phyloP scores from a whole-genome alignment of 2,329 filamentous ascomycete species.

The Alternaria triticina region DNA sequence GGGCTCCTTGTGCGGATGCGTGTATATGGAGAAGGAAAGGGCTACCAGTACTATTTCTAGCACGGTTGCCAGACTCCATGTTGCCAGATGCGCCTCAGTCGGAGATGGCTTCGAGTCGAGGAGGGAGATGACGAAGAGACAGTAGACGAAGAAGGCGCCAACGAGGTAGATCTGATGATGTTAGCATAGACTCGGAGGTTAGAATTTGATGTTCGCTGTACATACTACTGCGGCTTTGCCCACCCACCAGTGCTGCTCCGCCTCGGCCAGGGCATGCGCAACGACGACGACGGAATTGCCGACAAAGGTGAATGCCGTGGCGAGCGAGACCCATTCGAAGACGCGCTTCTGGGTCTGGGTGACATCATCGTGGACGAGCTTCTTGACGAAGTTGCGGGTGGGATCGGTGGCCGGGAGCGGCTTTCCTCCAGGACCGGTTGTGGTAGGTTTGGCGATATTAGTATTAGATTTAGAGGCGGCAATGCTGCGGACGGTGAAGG shows the following conservation, averaged over 20 bases:
- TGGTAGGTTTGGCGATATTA: constrained; percentile 54
- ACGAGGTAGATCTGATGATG: constrained; percentile 78
- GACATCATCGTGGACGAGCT: constrained; percentile 61
- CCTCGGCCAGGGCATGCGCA: constrained; percentile 71
- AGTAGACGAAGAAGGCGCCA: constrained; percentile 84
- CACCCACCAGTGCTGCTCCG: constrained; percentile 78
- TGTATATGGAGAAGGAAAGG: constrained; percentile 72
- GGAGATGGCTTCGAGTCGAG: constrained; percentile 84
- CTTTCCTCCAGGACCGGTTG: constrained; percentile 85
- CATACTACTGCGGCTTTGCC: constrained; percentile 78
- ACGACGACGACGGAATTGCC: constrained; percentile 77
- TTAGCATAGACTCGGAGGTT: neutral
- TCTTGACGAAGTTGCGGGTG: constrained; percentile 52
- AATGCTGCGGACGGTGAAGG: constrained; percentile 68
- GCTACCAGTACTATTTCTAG: constrained; percentile 76
- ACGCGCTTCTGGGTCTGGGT: constrained; percentile 71
- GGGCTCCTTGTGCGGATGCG: constrained; percentile 69
- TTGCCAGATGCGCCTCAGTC: constrained; percentile 76
- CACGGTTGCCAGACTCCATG: constrained; percentile 76
- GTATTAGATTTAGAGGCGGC: constrained; percentile 55
- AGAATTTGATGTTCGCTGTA: constrained; percentile 3
- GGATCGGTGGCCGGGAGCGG: constrained; percentile 73
- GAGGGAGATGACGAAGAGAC: constrained; percentile 83
- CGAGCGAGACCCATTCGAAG: constrained; percentile 76
- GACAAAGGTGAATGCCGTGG: constrained; percentile 76